A percentile compares a stretch with the other conserved stretches of the same genome.
These are phyloP conservation scores for Heliamphora exappendiculata DNA, from an alignment of 148 eudicot genomes.

Conservation along the genomic window DNA sequence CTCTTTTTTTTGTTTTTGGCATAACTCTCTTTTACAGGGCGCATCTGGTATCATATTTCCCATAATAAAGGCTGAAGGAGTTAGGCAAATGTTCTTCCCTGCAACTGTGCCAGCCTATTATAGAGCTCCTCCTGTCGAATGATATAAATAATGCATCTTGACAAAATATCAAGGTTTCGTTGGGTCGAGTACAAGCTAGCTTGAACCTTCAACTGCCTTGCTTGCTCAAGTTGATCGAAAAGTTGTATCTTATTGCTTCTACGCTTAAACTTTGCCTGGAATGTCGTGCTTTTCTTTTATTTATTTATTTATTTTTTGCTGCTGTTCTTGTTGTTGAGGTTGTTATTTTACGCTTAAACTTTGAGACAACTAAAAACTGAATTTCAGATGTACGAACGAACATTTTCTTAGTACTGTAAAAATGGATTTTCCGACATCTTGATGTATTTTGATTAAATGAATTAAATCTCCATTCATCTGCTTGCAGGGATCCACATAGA, in stretches of 20 bases:
- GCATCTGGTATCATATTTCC: slow-evolving; percentile 81
- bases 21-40: slow-evolving; percentile 32
- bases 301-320: no score
- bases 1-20: no score
- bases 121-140: slow-evolving; percentile 37
- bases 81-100: slow-evolving; percentile 86
- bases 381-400: not conserved
- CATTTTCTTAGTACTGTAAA: not conserved
- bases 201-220: not conserved
- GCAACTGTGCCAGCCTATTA: slow-evolving; percentile 67
- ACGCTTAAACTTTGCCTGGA: not conserved
- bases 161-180: not conserved
- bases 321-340: no score
- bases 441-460: not conserved
- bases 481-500: no score
- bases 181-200: not conserved
- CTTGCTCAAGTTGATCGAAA: not conserved
- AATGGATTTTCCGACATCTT: not conserved
- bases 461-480: not conserved
- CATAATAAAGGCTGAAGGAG: slow-evolving; percentile 73
- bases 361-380: not conserved
- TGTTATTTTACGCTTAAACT: no score
- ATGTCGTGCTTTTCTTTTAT: not conserved
- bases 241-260: not conserved
- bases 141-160: slow-evolving; percentile 10